These are phyloP conservation scores for Botrytis hyacinthi DNA, from an alignment of 2,329 filamentous ascomycete genomes.

Conservation along the genomic window DNA sequence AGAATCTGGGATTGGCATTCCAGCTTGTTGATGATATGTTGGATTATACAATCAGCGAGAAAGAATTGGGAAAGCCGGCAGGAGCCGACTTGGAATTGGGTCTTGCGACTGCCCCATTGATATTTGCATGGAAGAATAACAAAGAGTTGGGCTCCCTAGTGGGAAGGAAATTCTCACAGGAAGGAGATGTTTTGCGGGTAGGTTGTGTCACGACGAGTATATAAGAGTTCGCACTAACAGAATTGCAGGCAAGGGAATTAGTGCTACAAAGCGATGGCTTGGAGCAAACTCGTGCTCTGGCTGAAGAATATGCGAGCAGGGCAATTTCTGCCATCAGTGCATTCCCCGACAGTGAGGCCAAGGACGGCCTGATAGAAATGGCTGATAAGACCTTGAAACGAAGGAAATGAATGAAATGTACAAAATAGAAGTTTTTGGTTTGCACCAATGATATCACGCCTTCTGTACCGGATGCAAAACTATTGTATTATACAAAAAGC, in stretches of 20 bases:
- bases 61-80: constrained; percentile 89
- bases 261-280: constrained; percentile 83
- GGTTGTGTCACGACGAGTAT: constrained; percentile 40
- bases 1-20: constrained; percentile 91
- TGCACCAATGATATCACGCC: constrained; percentile 25
- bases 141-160: constrained; percentile 83
- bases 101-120: constrained; percentile 84
- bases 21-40: constrained; percentile 98
- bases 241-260: constrained; percentile 72
- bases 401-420: constrained; percentile 60
- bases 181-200: constrained; percentile 84
- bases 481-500: constrained; percentile 18
- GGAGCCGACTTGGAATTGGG: constrained; percentile 92
- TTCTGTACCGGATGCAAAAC: background rate
- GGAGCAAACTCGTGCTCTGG: constrained; percentile 85
- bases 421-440: constrained; percentile 3
- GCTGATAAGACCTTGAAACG: constrained; percentile 87
- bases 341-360: constrained; percentile 94
- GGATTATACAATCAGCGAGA: constrained; percentile 85
- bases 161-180: constrained; percentile 80
- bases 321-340: constrained; percentile 78
- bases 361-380: constrained; percentile 88
- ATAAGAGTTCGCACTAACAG: constrained; percentile 24
- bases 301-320: constrained; percentile 85
- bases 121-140: constrained; percentile 94